Base-by-base conservation (phyloP, 768 basidiomycete genomes). In the Lyophyllum decastes region DNA sequence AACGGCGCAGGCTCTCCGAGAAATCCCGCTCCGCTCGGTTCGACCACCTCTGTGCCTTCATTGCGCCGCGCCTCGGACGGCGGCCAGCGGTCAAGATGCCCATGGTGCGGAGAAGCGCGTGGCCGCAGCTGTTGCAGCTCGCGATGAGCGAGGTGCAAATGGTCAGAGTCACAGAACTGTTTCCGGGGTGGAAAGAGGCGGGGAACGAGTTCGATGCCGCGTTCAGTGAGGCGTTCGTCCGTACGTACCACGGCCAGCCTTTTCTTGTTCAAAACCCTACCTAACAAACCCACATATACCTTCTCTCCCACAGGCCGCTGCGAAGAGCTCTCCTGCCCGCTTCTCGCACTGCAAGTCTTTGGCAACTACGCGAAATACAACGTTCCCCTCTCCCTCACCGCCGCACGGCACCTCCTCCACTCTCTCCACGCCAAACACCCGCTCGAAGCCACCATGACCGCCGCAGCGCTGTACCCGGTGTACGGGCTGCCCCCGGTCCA, bases 291-390 rank as follows among this genome's bases (percentile, higher is more conserved):
- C 5, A 35, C 14, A 7, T 7, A 12, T n/a, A 38, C 9, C 35
- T 11, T 3, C 11, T 7, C 3, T 17, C 9, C 9, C 35, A 38
- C 50, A 90, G 88, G 82, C 22, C 87, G 88, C 9, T 89, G 87
- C 53, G 75, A 80, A 58, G 79, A 87, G 63, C 77, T 89, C 1
- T 65, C 71, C 14, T 83, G 82, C 55, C 82, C 84, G 2, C 63
- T 71, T 24, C 77, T 89, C 38, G 86, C 87, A 2, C 72, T 90
- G 12, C 72, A 80, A 33, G 81, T 88, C 21, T 86, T 87, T 64
- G 81, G 82, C 21, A 73, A 89, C 65, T 86, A 80, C 55, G 74
- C 84, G 14, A 85, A 84, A 65, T 87, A 89, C 67, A 79, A 82
- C 49, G 61, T 89, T 17, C 67, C 73, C 21, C 75, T 89, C 14